Conservation (phyloP, 176 grass and related monocot genomes). For the Rhynchospora pubera region DNA sequence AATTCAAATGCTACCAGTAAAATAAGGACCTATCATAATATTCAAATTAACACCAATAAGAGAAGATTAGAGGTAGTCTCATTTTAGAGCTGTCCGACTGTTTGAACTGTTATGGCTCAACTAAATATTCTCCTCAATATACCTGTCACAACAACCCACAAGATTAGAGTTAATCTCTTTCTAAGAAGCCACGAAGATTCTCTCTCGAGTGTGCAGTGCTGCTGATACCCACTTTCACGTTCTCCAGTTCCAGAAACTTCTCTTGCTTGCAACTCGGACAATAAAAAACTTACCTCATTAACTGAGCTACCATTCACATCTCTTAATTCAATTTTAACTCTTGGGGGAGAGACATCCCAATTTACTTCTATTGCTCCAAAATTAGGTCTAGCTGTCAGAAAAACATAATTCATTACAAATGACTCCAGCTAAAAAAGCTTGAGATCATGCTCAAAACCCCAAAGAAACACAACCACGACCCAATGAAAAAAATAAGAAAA, state of each 20-base stretch:
- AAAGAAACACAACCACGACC: not conserved
- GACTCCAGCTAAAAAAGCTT: not conserved
- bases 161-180: conserved; percentile 44
- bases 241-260: not conserved
- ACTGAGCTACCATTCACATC: conserved; percentile 45
- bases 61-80: not conserved
- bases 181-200: conserved; percentile 53
- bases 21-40: not conserved
- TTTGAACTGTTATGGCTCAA: not conserved
- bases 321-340: conserved; percentile 64
- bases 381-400: conserved; percentile 62
- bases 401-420: conserved; percentile 6
- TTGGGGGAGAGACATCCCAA: conserved; percentile 47
- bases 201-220: conserved; percentile 49
- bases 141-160: conserved; percentile 47
- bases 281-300: conserved; percentile 46
- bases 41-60: not conserved
- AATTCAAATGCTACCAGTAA: not conserved
- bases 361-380: conserved; percentile 83
- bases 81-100: not conserved
- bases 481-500: not conserved
- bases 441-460: not conserved
- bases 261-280: conserved; percentile 45
- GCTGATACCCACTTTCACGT: conserved; percentile 18
- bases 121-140: not conserved